These are phyloP conservation scores for Phlebopus sp. DNA, from an alignment of 1,284 basidiomycete genomes.

Conservation along the genomic window DNA sequence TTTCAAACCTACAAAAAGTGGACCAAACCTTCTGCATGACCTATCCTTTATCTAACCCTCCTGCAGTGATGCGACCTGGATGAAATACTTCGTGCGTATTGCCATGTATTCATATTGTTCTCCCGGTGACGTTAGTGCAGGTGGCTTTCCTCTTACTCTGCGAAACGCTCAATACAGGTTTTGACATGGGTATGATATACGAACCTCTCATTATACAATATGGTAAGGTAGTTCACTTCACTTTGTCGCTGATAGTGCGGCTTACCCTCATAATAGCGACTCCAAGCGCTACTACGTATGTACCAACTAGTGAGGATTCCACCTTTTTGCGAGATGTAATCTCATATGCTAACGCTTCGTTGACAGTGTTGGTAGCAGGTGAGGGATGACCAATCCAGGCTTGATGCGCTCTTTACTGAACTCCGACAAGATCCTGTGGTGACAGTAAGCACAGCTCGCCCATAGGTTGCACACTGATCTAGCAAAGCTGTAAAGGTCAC, in stretches of 20 bases:
- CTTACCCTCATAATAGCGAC: too few relatives aligned
- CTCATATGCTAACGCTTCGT: background rate
- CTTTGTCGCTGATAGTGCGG: background rate
- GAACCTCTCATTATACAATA: conserved; percentile 42
- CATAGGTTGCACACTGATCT: background rate
- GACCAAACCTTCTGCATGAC: background rate
- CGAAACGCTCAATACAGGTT: conserved; percentile 43
- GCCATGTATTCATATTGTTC: too few relatives aligned
- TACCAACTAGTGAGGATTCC: background rate
- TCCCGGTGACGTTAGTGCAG: conserved; percentile 9
- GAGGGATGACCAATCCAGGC: conserved; percentile 8
- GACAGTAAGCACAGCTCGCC: conserved; percentile 13
- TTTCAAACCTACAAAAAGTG: conserved; percentile 12
- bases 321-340: too few relatives aligned
- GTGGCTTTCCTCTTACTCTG: conserved; percentile 40
- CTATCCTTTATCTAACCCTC: background rate
- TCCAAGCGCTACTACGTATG: too few relatives aligned
- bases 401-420: background rate
- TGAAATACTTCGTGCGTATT: conserved; percentile 37
- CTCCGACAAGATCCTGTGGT: conserved; percentile 11
- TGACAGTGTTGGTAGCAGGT: conserved; percentile 35
- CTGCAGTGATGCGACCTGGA: conserved; percentile 41
- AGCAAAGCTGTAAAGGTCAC: conserved; percentile 35
- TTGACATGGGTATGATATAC: conserved; percentile 45
- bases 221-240: conserved; percentile 29